Base-by-base conservation (phyloP, 2,329 filamentous ascomycete species). In the Tympanopsis confertula region DNA sequence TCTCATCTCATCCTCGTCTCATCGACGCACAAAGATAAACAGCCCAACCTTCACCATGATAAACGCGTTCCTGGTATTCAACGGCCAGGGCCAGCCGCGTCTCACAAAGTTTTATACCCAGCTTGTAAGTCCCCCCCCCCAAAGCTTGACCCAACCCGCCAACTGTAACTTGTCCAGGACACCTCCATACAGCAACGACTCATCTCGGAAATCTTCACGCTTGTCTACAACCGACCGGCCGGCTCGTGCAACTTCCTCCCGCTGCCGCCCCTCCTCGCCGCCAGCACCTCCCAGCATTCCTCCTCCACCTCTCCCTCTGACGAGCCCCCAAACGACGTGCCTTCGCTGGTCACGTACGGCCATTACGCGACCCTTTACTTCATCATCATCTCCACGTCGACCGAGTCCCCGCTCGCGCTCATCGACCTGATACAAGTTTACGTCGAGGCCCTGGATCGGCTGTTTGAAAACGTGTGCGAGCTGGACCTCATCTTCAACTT, bases 61-160 rank as follows among this genome's bases (percentile, higher is more conserved):
- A 61, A 98, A 94, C 69, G 91, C 91, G 20, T 89, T 98, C 44
- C 71, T 98, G 47, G 89, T 98, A 57, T 98, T 98, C 70, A 98
- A 98, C 56, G 94, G 94, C 66, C 86, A 89, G 51, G 91, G 91
- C 45, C 89, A 98, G 62, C 89, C 91, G 24, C 82, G 91, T 39
- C 73, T 98, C 57, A 96, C 89, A 50, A 96, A 96, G 54, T 98
- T 98, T 69, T 98, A 98, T 59, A 95, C 89, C 2, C 89, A 96
- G 58, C 78, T 98, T 47, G 89, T 94, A 62, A 42, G 63, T 51
- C 39, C 37, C 33, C 28, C 36, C 20, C 24, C 19, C 24, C 32
- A 4, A 7, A 26, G 7, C 17, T 28, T 19, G 5, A 17, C 20
- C 29, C 15, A 30, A 35, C 5, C 37, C n/a, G 28, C 26, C 22